Evolutionary conservation across 192 early-diverging fungal species (phyloP), one percentile per base, ranked within the genome.

Genomic region (Obelidium mucronatum): DNA sequence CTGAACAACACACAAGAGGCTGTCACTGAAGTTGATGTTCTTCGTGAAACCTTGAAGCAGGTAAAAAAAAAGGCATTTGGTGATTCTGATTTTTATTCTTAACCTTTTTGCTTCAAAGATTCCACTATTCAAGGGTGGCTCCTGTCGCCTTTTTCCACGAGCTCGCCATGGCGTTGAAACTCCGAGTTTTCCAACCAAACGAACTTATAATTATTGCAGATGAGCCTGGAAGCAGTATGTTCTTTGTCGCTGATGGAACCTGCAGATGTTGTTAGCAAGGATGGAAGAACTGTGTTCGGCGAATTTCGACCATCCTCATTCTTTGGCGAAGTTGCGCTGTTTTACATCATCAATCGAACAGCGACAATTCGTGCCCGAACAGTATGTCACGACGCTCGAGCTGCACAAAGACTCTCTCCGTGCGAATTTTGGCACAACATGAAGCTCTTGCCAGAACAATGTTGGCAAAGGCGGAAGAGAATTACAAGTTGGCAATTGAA

Each of bases 251-350:
- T 28, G 86, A 85, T 59, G 87, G 87, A 31, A 74, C 61, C n/a
- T 15, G 87, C 81, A 17, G 80, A 89, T 53, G 86, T 88, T 2
- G 77, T 85, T 15, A 85, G 82, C 17, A 82, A 89, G 39, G 83
- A 88, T 59, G 82, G 83, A 2, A 74, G 40, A 26, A 76, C 61
- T 15, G 64, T 84, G 15, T 88, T 79, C 63, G 87, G 86, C 33
- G 81, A 87, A 54, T 67, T 89, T 40, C 53, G 56, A 30, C 42
- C 72, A 11, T 77, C 74, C 13, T 67, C 80, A 30, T 88, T 82
- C 64, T 88, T 88, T 72, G 87, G 87, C 3, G 87, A 88, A 77
- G 87, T 88, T 24, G 83, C 87, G 15, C 72, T 88, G 24, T 86
- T 88, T 48, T 89, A 75, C 58, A 85, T 85, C 44, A 82, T 89